Percentiles rank a stretch among this genome's conserved stretches.
phyloP scores from a whole-genome alignment of 2,329 filamentous ascomycete genomes.

The Claviceps sp. region DNA sequence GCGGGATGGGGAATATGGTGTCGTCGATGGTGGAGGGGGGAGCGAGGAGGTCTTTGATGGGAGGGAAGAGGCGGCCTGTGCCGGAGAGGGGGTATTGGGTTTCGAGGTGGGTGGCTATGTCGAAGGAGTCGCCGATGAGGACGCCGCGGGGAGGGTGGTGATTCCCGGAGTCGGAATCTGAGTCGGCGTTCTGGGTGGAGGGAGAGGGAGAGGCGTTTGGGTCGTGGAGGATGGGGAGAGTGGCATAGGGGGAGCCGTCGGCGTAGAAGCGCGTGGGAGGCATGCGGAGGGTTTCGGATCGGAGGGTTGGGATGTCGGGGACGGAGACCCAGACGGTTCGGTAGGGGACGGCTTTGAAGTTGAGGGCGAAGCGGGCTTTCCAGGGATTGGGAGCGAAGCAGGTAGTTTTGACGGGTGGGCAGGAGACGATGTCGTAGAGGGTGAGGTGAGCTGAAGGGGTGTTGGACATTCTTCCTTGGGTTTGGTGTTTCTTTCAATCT shows the following conservation, averaged over 20 bases:
- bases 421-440: slow-evolving; percentile 29
- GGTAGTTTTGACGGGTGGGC: slow-evolving; percentile 14
- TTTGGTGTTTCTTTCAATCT: background rate
- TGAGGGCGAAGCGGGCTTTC: slow-evolving; percentile 24
- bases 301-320: slow-evolving; percentile 35
- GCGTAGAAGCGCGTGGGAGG: slow-evolving; percentile 38
- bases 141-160: slow-evolving; percentile 14
- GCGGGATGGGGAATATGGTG: slow-evolving; percentile 15
- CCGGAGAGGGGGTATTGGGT: slow-evolving; percentile 28
- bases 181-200: background rate
- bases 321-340: slow-evolving; percentile 35
- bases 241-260: slow-evolving; percentile 45
- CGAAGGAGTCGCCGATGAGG: slow-evolving; percentile 47
- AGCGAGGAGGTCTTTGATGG: slow-evolving; percentile 9
- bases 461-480: background rate
- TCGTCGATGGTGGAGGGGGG: too few relatives aligned
- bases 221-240: slow-evolving; percentile 44
- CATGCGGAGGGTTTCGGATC: slow-evolving; percentile 25
- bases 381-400: slow-evolving; percentile 19
- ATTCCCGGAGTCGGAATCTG: too few relatives aligned
- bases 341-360: slow-evolving; percentile 26
- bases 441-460: background rate
- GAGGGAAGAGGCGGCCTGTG: slow-evolving; percentile 34
- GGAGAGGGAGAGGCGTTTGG: slow-evolving; percentile 5
- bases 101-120: slow-evolving; percentile 49